Evolutionary conservation across 495 filamentous ascomycete species (phyloP).

Genomic region (Penicillium chermesinum): DNA sequence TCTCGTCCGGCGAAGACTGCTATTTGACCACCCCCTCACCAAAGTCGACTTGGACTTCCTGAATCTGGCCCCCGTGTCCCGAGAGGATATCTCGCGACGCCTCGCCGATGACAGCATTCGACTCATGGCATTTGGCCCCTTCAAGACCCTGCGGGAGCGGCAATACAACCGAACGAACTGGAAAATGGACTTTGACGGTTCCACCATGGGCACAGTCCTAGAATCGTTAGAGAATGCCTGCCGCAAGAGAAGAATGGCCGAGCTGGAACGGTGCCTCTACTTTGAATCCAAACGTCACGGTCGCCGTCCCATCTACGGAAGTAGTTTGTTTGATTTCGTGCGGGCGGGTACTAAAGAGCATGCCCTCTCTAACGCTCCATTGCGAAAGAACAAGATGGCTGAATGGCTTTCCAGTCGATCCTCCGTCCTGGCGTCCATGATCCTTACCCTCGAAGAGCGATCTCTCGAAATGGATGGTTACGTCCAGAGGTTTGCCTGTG

Average conservation of each 20-base stretch:
- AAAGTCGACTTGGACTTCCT: slow-evolving; percentile 70
- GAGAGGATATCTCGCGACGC: slow-evolving; percentile 60
- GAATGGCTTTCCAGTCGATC: slow-evolving; percentile 73
- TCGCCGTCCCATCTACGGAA: slow-evolving; percentile 75
- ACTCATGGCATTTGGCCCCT: slow-evolving; percentile 57
- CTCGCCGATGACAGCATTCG: slow-evolving; percentile 57
- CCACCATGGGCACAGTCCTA: slow-evolving; percentile 63
- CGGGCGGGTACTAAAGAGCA: slow-evolving; percentile 53
- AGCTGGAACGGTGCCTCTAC: slow-evolving; percentile 73
- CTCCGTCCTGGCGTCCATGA: slow-evolving; percentile 62
- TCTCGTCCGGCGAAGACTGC: slow-evolving; percentile 61
- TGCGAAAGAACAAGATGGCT: slow-evolving; percentile 44
- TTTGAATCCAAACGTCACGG: slow-evolving; percentile 77
- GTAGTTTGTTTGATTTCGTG: slow-evolving; percentile 64
- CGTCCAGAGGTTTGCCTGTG: slow-evolving; percentile 83
- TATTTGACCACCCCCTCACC: slow-evolving; percentile 60
- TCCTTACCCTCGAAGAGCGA: slow-evolving; percentile 67
- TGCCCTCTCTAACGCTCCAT: slow-evolving; percentile 34
- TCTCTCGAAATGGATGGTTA: slow-evolving; percentile 62
- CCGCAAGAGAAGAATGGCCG: slow-evolving; percentile 67
- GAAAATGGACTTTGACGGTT: slow-evolving; percentile 54
- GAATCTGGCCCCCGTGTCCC: slow-evolving; percentile 70
- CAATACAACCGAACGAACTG: slow-evolving; percentile 59
- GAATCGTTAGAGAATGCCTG: slow-evolving; percentile 67
- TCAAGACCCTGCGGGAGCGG: slow-evolving; percentile 57